Conservation (phyloP, 1,284 basidiomycete species). For the Fomes fomentarius region DNA sequence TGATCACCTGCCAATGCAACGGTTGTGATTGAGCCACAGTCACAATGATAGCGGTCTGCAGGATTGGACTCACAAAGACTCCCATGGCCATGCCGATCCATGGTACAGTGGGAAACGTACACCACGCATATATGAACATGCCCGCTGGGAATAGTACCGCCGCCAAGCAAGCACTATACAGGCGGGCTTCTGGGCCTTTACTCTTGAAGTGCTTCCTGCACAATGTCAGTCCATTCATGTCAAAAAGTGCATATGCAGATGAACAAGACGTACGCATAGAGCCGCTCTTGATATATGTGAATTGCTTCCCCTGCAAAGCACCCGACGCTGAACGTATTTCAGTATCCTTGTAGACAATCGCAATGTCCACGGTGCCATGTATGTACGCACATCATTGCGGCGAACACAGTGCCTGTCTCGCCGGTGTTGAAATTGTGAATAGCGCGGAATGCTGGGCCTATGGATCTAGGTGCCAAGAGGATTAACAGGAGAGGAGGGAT, state of each 20-base stretch:
- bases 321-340: slow-evolving; percentile 53
- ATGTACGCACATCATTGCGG: slow-evolving; percentile 57
- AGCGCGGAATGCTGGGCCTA: slow-evolving; percentile 60
- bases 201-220: slow-evolving; percentile 53
- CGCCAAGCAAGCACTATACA: slow-evolving; percentile 69
- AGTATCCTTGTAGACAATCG: not conserved
- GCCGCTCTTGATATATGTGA: slow-evolving; percentile 66
- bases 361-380: not conserved
- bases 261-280: slow-evolving; percentile 53
- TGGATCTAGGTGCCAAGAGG: slow-evolving; percentile 45
- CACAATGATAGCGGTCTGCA: not conserved
- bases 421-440: slow-evolving; percentile 72
- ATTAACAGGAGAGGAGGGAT: not conserved
- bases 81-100: slow-evolving; percentile 64
- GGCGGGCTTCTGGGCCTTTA: slow-evolving; percentile 73
- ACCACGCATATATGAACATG: slow-evolving; percentile 73
- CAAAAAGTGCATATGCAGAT: no score
- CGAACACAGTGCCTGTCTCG: slow-evolving; percentile 64
- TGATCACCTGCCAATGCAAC: slow-evolving; percentile 34
- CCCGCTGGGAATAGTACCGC: slow-evolving; percentile 64
- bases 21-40: not conserved
- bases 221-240: no score
- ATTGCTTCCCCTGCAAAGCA: slow-evolving; percentile 56
- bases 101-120: slow-evolving; percentile 50
- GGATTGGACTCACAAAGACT: slow-evolving; percentile 43